Evolutionary conservation across 2,329 filamentous ascomycete species (phyloP).

Genomic region (Fusarium sterilihyphosum): DNA sequence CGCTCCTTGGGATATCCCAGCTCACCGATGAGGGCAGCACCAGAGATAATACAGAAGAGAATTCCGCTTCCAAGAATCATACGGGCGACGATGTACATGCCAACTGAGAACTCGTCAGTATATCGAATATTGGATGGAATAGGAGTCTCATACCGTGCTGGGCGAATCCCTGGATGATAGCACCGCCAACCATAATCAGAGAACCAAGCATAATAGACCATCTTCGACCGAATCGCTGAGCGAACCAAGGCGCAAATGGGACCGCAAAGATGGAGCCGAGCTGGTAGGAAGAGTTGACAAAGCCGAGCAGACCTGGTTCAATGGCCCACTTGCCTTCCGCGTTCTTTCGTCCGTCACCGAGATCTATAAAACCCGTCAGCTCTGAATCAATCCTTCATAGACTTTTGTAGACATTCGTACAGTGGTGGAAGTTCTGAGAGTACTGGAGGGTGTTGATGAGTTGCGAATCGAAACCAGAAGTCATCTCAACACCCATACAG

Average conservation of each 20-base stretch:
- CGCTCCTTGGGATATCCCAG: conserved; percentile 70
- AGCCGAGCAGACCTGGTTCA: conserved; percentile 51
- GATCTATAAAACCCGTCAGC: conserved; percentile 14
- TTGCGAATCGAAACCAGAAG: conserved; percentile 64
- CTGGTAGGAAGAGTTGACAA: conserved; percentile 64
- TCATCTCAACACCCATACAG: conserved; percentile 67
- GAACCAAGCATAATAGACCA: conserved; percentile 67
- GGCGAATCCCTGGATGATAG: conserved; percentile 64
- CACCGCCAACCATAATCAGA: conserved; percentile 63
- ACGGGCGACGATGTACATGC: conserved; percentile 69
- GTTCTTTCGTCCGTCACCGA: conserved; percentile 30
- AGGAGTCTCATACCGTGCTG: conserved; percentile 45
- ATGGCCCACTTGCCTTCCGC: conserved; percentile 38
- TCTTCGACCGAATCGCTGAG: conserved; percentile 56
- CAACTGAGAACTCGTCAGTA: conserved; percentile 47
- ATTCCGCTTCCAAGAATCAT: conserved; percentile 71
- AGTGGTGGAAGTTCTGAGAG: conserved; percentile 50
- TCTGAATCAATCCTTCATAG: rapidly evolving
- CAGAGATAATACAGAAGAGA: conserved; percentile 67
- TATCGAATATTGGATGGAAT: rapidly evolving
- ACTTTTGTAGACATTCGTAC: conserved; percentile 29
- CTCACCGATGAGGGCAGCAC: conserved; percentile 67
- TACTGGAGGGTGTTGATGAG: conserved; percentile 55
- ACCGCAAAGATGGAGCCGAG: conserved; percentile 64
- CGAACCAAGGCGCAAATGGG: conserved; percentile 62